A percentile compares a stretch with the other conserved stretches of the same genome.
Evolutionary conservation across 805 yeast genomes (phyloP).

Genomic region (Ogataea ganodermae): DNA sequence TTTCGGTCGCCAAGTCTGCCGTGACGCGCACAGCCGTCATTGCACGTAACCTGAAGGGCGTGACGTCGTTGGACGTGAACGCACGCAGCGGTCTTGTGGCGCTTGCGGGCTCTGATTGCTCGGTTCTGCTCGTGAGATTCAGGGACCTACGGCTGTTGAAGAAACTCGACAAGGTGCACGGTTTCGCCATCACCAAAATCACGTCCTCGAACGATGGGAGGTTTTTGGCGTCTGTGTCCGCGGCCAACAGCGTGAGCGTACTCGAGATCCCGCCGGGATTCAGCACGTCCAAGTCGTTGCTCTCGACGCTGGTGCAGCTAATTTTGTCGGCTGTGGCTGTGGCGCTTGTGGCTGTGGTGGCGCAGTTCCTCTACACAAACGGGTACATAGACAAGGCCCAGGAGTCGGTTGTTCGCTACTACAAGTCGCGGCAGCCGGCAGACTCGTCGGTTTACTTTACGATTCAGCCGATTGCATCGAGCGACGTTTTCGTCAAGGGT

Average conservation of each 20-base stretch:
- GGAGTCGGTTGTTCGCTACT: slow-evolving; percentile 23
- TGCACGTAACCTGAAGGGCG: slow-evolving; percentile 52
- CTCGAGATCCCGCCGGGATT: slow-evolving; percentile 57
- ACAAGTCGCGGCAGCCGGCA: slow-evolving; percentile 28
- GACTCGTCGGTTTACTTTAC: slow-evolving; percentile 39
- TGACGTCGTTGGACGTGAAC: slow-evolving; percentile 53
- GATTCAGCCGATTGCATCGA: slow-evolving; percentile 32
- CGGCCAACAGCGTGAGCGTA: slow-evolving; percentile 71
- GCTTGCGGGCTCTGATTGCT: slow-evolving; percentile 65
- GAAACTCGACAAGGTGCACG: slow-evolving; percentile 62
- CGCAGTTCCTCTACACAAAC: slow-evolving; percentile 33
- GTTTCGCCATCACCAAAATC: slow-evolving; percentile 75
- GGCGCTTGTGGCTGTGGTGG: slow-evolving; percentile 25
- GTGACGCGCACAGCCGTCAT: slow-evolving; percentile 45
- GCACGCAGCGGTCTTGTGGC: slow-evolving; percentile 45
- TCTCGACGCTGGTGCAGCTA: slow-evolving; percentile 30
- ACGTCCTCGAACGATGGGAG: slow-evolving; percentile 69
- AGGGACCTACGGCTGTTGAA: slow-evolving; percentile 53
- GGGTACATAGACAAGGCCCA: slow-evolving; percentile 30
- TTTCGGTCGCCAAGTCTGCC: slow-evolving; percentile 43
- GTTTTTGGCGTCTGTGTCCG: slow-evolving; percentile 70
- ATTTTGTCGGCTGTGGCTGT: slow-evolving; percentile 29
- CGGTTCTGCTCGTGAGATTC: slow-evolving; percentile 57
- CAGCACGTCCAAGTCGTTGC: slow-evolving; percentile 41
- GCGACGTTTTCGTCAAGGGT: slow-evolving; percentile 21